Evolutionary conservation across 1,284 basidiomycete species (phyloP).

Genomic region (Ceratobasidium sp.): DNA sequence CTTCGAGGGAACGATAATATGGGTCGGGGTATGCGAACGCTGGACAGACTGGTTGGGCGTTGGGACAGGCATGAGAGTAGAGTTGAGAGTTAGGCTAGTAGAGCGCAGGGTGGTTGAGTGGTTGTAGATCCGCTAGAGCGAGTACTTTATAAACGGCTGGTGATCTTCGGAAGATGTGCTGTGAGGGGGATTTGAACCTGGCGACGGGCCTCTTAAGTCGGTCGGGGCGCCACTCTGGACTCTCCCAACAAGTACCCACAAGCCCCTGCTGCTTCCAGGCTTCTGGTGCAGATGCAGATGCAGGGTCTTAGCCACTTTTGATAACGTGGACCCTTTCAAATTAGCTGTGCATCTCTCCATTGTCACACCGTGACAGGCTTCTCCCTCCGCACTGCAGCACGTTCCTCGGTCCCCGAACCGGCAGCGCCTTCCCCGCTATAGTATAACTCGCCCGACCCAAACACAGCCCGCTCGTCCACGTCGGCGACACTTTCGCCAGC

Average conservation of each 20-base stretch:
- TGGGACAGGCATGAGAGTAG: slow-evolving; percentile 24
- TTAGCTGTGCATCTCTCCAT: not conserved
- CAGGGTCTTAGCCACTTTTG: slow-evolving; percentile 8
- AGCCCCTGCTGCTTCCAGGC: not conserved
- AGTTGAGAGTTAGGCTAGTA: not conserved
- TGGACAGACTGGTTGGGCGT: slow-evolving; percentile 1
- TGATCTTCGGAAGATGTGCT: slow-evolving; percentile 26
- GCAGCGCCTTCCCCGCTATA: not conserved
- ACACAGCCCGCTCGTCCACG: slow-evolving; percentile 21
- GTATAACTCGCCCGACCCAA: not conserved
- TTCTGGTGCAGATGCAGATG: slow-evolving; percentile 31
- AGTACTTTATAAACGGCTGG: not conserved
- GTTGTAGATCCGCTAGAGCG: no score
- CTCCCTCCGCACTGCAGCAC: not conserved
- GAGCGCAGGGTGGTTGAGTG: not conserved
- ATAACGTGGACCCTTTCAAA: not conserved
- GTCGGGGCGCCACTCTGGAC: slow-evolving; percentile 22
- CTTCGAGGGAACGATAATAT: not conserved
- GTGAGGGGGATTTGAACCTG: not conserved
- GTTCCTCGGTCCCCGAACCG: not conserved
- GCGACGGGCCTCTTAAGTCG: not conserved
- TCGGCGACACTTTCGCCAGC: not conserved
- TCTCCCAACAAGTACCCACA: not conserved
- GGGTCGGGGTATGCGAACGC: slow-evolving; percentile 3
- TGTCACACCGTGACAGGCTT: slow-evolving; percentile 5